Base-by-base conservation (phyloP, 495 filamentous ascomycete species). In the Immersiella caudata region DNA sequence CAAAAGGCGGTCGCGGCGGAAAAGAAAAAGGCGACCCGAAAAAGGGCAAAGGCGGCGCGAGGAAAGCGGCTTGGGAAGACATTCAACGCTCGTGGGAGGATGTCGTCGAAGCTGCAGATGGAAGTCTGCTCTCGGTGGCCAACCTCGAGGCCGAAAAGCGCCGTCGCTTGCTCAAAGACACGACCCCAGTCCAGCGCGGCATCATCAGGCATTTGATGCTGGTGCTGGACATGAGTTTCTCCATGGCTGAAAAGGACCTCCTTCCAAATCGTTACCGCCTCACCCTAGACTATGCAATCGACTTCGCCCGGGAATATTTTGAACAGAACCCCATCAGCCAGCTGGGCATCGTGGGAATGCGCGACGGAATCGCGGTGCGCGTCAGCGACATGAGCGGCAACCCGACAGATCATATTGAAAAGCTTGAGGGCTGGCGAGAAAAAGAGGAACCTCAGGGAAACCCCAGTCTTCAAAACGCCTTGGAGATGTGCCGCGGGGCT, bases 311-410 rank as follows among this genome's bases (percentile, higher is more conserved):
- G 55, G 96, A 97, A 70, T 99, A 93, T 79, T 99, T 98, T 75
- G 94, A 97, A 77, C 95, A 99, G 77, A 99, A 99, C 67, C 95
- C 95, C n/a, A 98, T 99, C 76, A 95, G 92, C 29, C 96, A 99
- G 74, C 83, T 99, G 46, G 93, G 90, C 16, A 88, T 98, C 24
- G 80, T 99, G 50, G 94, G 91, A 56, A 94, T 97, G 87, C 88
- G 90, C 52, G 96, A 98, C 78, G 95, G 95, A 16, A 81, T 98
- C 18, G 94, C 93, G 8, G 78, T 95, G 9, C 82, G 92, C 40
- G 86, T 99, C 60, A 93, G 89, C 74, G 92, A 96, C 73, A 90
- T 97, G 83, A 90, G 88, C 62, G 96, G 96, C 2, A 97, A 97
- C 75, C 93, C 93, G 0, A 88, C 86, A 7, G 92, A 96, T 61